Evolutionary conservation across 2,329 filamentous ascomycete genomes (phyloP).

Genomic region (Neonectria sp.): DNA sequence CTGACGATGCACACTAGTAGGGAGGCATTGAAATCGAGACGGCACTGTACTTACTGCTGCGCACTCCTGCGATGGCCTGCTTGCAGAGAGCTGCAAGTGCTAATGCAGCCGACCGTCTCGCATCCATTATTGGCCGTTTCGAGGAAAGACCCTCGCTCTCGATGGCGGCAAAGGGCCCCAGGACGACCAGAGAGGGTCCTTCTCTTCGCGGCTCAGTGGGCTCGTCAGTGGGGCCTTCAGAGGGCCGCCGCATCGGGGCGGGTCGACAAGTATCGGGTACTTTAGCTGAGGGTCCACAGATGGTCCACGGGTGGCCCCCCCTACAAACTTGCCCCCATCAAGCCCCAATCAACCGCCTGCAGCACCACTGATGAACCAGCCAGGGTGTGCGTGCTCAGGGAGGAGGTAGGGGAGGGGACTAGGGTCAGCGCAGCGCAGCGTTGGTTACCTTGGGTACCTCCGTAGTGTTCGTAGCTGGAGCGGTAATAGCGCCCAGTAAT

Average conservation of each 20-base stretch:
- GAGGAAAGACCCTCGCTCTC: slow-evolving; percentile 35
- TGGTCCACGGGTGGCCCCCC: slow-evolving; percentile 28
- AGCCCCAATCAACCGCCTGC: slow-evolving; percentile 36
- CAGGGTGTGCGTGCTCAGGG: slow-evolving; percentile 38
- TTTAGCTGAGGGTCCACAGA: slow-evolving; percentile 28
- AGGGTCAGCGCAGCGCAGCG: slow-evolving; percentile 24
- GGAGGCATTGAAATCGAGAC: slow-evolving; percentile 15
- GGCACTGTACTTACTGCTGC: slow-evolving; percentile 7
- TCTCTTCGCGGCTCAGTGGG: slow-evolving; percentile 37
- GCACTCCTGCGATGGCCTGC: slow-evolving; percentile 6
- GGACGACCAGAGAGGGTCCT: slow-evolving; percentile 35
- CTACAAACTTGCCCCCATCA: slow-evolving; percentile 39
- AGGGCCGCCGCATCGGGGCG: slow-evolving; percentile 37
- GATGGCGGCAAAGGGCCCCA: slow-evolving; percentile 42
- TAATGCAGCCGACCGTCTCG: slow-evolving; percentile 38
- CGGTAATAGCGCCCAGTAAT: slow-evolving; percentile 21
- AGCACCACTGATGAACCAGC: slow-evolving; percentile 47
- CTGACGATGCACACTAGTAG: not conserved
- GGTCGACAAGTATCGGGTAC: slow-evolving; percentile 44
- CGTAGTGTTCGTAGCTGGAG: slow-evolving; percentile 7
- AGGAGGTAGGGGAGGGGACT: slow-evolving; percentile 33
- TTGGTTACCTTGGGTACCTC: slow-evolving; percentile 14
- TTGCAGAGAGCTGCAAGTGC: slow-evolving; percentile 30
- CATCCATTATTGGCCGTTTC: slow-evolving; percentile 43
- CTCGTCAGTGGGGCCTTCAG: slow-evolving; percentile 28